Conservation (phyloP, 73 alveolate genomes). For the Tetrahymena borealis region DNA sequence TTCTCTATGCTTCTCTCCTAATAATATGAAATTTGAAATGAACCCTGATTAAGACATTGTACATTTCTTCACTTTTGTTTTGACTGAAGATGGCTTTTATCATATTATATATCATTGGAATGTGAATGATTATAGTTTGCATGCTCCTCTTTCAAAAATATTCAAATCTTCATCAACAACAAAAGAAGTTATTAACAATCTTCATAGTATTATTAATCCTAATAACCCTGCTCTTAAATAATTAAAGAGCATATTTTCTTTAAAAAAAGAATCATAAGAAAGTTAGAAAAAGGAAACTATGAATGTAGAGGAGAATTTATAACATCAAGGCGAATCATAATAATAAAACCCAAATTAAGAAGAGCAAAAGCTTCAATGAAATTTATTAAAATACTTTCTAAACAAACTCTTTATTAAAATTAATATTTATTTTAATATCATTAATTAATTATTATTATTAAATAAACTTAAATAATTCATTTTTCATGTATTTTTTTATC, state of each 20-base stretch:
- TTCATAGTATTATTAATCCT: conserved; percentile 28
- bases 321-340: no score
- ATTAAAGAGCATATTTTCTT: not conserved
- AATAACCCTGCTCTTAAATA: conserved; percentile 1
- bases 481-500: no score
- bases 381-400: no score
- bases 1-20: conserved; percentile 49
- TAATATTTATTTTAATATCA: no score
- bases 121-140: conserved; percentile 30
- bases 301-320: no score
- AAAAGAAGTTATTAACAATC: conserved; percentile 34
- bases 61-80: conserved; percentile 41
- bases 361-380: no score
- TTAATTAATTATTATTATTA: no score
- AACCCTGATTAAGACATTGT: conserved; percentile 30
- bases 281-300: not conserved
- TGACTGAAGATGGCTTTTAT: conserved; percentile 40
- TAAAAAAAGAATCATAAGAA: not conserved
- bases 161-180: conserved; percentile 31
- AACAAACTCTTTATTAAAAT: no score
- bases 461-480: no score
- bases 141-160: conserved; percentile 16
- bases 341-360: no score
- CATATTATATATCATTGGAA: conserved; percentile 50
- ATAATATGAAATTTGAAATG: conserved; percentile 48